Percentiles rank a stretch among this genome's conserved stretches.
These are phyloP conservation scores for Trichoderma sp. DNA, from an alignment of 2,329 filamentous ascomycete genomes.

Conservation along the genomic window DNA sequence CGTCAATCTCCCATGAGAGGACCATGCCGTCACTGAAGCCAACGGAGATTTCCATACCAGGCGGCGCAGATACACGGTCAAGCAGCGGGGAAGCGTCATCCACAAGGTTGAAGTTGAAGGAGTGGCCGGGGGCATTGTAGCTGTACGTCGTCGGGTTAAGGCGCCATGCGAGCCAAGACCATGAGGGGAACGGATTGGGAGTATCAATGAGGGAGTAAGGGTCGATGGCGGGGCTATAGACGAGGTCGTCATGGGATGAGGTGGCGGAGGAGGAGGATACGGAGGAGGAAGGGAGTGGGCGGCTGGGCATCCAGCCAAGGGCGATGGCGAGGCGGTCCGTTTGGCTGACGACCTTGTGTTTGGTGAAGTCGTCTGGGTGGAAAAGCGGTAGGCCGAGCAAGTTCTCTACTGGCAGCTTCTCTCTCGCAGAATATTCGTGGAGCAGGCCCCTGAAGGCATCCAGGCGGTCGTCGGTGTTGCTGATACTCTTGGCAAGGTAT, in stretches of 20 bases:
- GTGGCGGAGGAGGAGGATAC: constrained; percentile 13
- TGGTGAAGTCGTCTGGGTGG: constrained; percentile 40
- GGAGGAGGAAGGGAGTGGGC: constrained; percentile 32
- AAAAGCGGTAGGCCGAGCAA: constrained; percentile 44
- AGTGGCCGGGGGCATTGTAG: constrained; percentile 6
- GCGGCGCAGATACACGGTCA: constrained; percentile 39
- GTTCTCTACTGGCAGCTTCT: constrained; percentile 37
- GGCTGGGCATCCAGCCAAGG: constrained; percentile 43
- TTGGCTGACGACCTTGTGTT: constrained; percentile 36
- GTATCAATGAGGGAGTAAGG: constrained; percentile 36
- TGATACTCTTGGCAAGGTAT: constrained; percentile 40
- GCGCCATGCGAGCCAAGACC: constrained; percentile 47
- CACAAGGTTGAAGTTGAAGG: constrained; percentile 41
- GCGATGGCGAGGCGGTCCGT: constrained; percentile 43
- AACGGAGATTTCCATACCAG: constrained; percentile 41
- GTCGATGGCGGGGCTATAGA: constrained; percentile 27
- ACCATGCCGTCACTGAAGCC: constrained; percentile 42
- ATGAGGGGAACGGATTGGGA: constrained; percentile 40
- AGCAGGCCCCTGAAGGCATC: constrained; percentile 43
- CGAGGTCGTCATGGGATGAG: constrained; percentile 28
- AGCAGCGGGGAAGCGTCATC: constrained; percentile 37
- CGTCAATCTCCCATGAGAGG: constrained; percentile 44
- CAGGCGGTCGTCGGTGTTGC: constrained; percentile 38
- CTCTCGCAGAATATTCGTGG: constrained; percentile 37
- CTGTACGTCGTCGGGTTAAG: constrained; percentile 35